Evolutionary conservation across 352 stramenopile genomes (phyloP).

Genomic region (Pythium aristosporum): DNA sequence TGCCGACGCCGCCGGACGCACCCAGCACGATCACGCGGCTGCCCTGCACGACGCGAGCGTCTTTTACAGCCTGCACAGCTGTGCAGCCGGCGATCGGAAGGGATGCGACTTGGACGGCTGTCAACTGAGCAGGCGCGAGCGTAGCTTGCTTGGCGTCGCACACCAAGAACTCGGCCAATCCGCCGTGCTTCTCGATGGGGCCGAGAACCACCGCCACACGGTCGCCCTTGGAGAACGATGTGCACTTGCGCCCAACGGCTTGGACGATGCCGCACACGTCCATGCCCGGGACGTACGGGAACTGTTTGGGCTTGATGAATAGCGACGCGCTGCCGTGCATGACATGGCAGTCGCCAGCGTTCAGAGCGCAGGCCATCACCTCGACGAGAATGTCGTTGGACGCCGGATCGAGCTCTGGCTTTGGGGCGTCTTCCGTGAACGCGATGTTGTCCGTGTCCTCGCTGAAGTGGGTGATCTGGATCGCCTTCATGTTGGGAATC

Average conservation of each 20-base stretch:
- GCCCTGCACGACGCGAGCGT: slow-evolving; percentile 31
- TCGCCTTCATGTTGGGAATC: slow-evolving; percentile 31
- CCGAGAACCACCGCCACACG: slow-evolving; percentile 31
- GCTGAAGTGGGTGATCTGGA: slow-evolving; percentile 38
- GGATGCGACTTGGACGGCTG: slow-evolving; percentile 26
- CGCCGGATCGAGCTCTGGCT: slow-evolving; percentile 20
- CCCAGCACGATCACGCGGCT: slow-evolving; percentile 79
- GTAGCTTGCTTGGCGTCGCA: slow-evolving; percentile 26
- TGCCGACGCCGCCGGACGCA: slow-evolving; percentile 73
- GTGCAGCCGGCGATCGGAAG: slow-evolving; percentile 36
- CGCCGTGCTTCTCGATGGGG: slow-evolving; percentile 26
- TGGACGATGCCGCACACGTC: slow-evolving; percentile 48
- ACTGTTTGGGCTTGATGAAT: slow-evolving; percentile 38
- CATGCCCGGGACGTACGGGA: slow-evolving; percentile 42
- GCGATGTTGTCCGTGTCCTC: slow-evolving; percentile 28
- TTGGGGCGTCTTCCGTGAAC: slow-evolving; percentile 24
- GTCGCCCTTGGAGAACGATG: slow-evolving; percentile 33
- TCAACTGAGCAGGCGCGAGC: slow-evolving; percentile 26
- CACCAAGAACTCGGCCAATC: slow-evolving; percentile 36
- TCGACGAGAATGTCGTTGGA: slow-evolving; percentile 31
- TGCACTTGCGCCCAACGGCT: slow-evolving; percentile 28
- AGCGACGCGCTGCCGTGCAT: slow-evolving; percentile 39
- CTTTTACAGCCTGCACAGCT: slow-evolving; percentile 34
- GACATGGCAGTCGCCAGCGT: slow-evolving; percentile 36
- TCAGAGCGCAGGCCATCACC: slow-evolving; percentile 35